These are phyloP conservation scores for Colletotrichum eremochloae DNA, from an alignment of 2,329 filamentous ascomycete species.

Conservation along the genomic window DNA sequence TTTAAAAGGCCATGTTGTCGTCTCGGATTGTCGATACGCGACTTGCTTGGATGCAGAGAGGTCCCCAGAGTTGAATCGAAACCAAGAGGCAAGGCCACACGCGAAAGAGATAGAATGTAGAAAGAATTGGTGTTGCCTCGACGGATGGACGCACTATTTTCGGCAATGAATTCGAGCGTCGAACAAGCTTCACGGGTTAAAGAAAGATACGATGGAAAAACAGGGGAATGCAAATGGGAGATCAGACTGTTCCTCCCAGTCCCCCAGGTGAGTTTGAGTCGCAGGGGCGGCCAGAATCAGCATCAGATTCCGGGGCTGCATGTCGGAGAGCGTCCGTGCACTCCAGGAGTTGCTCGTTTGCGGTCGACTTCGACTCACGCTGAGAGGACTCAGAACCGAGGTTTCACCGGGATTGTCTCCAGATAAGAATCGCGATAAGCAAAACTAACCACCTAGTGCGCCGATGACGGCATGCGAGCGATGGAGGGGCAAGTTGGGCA, in stretches of 20 bases:
- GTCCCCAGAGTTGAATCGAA: background rate
- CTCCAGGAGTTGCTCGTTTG: conserved; percentile 5
- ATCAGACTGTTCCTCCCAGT: conserved; percentile 19
- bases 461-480: conserved; percentile 13
- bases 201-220: conserved; percentile 6
- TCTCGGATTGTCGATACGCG: conserved; percentile 22
- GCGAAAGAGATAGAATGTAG: background rate
- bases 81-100: background rate
- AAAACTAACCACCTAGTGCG: background rate
- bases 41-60: conserved; percentile 10
- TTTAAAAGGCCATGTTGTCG: conserved; percentile 24
- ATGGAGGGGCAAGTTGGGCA: background rate
- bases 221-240: conserved; percentile 16
- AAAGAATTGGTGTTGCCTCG: conserved; percentile 3
- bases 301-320: conserved; percentile 8
- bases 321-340: conserved; percentile 23
- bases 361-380: conserved; percentile 1
- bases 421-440: background rate
- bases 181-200: conserved; percentile 1
- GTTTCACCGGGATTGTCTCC: background rate
- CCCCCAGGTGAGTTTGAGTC: background rate
- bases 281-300: conserved; percentile 7
- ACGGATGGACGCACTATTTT: conserved; percentile 5
- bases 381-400: background rate
- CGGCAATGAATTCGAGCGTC: background rate